A percentile compares a stretch with the other conserved stretches of the same genome.
These are phyloP conservation scores for Colletotrichum sp. DNA, from an alignment of 2,329 filamentous ascomycete species.

Conservation along the genomic window DNA sequence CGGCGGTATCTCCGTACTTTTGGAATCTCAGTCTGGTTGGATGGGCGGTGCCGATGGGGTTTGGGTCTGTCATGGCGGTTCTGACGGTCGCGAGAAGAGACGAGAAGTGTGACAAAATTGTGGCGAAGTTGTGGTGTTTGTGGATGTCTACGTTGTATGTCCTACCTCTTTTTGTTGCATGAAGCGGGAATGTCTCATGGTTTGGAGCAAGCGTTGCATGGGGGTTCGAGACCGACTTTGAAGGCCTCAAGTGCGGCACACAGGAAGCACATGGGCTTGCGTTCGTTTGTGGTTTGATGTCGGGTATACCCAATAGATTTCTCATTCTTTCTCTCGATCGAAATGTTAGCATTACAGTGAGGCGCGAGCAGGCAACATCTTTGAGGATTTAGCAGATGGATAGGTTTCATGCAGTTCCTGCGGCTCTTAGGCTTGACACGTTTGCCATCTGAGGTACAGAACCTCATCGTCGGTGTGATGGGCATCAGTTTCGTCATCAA, in stretches of 20 bases:
- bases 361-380: neutral
- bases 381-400: neutral
- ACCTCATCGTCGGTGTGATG: neutral
- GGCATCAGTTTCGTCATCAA: neutral
- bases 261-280: neutral
- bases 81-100: conserved; percentile 20
- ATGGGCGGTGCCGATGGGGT: neutral
- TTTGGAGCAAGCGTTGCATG: neutral
- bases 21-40: neutral
- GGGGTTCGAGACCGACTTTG: neutral
- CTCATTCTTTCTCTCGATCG: neutral
- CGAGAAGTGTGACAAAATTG: conserved; percentile 25
- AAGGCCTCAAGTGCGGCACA: neutral
- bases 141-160: conserved; percentile 27
- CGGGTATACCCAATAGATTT: neutral
- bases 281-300: neutral
- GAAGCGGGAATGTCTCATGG: neutral
- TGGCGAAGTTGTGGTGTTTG: conserved; percentile 29
- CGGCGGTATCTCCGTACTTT: neutral
- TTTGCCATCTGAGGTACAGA: neutral
- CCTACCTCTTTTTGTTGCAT: conserved; percentile 12
- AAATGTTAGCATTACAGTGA: neutral
- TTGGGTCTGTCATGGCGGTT: conserved; percentile 7
- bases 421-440: neutral
- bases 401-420: rapidly evolving